These are phyloP conservation scores for Picea glauca DNA, from an alignment of 75 land plant genomes.

Conservation along the genomic window DNA sequence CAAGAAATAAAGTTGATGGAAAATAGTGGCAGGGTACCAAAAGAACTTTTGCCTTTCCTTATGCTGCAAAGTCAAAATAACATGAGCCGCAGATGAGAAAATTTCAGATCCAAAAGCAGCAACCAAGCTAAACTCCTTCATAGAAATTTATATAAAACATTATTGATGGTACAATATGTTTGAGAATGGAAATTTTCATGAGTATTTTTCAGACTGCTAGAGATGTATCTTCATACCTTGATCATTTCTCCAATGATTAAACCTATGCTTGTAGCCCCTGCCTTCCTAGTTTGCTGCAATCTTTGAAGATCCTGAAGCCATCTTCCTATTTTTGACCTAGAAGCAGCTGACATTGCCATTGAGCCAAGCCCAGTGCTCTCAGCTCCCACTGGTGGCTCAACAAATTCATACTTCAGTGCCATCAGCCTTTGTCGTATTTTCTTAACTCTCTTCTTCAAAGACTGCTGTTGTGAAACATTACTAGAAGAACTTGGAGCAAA, in stretches of 20 bases:
- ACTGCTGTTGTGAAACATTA: constrained; percentile 33
- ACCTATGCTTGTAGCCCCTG: constrained; percentile 66
- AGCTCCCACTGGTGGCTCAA: constrained; percentile 48
- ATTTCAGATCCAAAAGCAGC: too few relatives aligned
- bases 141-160: neutral
- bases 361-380: constrained; percentile 67
- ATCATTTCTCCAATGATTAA: constrained; percentile 75
- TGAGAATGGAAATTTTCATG: neutral
- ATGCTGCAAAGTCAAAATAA: too few relatives aligned
- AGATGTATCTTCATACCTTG: constrained; percentile 45
- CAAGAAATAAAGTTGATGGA: too few relatives aligned
- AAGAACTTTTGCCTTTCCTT: too few relatives aligned
- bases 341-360: constrained; percentile 53
- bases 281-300: constrained; percentile 80
- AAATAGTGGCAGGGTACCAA: too few relatives aligned
- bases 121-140: neutral
- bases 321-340: constrained; percentile 80
- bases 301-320: constrained; percentile 92
- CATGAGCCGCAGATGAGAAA: too few relatives aligned
- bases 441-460: constrained; percentile 74
- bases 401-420: constrained; percentile 73
- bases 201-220: neutral
- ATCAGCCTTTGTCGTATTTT: constrained; percentile 77
- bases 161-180: neutral
- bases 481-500: constrained; percentile 13